Base-by-base conservation (phyloP, 106 monocot genomes). In the Dendrobium huoshanense region DNA sequence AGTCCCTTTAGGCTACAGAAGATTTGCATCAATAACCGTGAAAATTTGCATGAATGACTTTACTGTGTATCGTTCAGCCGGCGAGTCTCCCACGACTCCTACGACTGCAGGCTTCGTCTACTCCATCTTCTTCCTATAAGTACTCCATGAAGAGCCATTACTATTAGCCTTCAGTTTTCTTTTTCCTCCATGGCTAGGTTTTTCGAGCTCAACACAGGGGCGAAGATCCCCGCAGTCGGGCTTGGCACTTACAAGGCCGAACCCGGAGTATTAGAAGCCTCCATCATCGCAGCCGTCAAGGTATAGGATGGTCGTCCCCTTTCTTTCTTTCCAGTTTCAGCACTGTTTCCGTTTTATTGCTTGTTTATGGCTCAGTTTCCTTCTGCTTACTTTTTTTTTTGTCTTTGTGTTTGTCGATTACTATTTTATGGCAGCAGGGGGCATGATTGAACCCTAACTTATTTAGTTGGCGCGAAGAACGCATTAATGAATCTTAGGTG, bases 241-340 rank as follows among this genome's bases (percentile, higher is more conserved):
- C 51, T 91, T 27, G 91, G 91, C 18, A 91, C 91, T 7, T 91
- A 88, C 88, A 84, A 87, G 55, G 85, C 85, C 31, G 82, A 79
- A 15, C 74, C 87, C 5, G 85, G 88, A 7, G 37, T 77, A n/a
- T 85, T 88, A 15, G 87, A 79, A 0, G 83, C 87, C 64, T 85
- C 88, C 29, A 67, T 91, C 67, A 25, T 81, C 27, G 84, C 87
- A 27, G 91, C 91, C 54, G 87, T 91, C 4, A 83, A 87, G 91
- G 86, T 88, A 74, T 41, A 42, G 42, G 19, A 43, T 16, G 19
- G 19, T 74, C 7, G 0, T 74, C 42, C 41, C 42, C 74, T 74
- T 74, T 3, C 0, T 4, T 37, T 6, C 9, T 54, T 54, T 61
- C 7, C n/a, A 61, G 61, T n/a, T 4, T 61, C 20, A 61, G 22